Percentiles rank a stretch among this genome's conserved stretches.
These are phyloP conservation scores for Pseudoturritis turrita DNA, from an alignment of 345 rosid genomes.

Conservation along the genomic window DNA sequence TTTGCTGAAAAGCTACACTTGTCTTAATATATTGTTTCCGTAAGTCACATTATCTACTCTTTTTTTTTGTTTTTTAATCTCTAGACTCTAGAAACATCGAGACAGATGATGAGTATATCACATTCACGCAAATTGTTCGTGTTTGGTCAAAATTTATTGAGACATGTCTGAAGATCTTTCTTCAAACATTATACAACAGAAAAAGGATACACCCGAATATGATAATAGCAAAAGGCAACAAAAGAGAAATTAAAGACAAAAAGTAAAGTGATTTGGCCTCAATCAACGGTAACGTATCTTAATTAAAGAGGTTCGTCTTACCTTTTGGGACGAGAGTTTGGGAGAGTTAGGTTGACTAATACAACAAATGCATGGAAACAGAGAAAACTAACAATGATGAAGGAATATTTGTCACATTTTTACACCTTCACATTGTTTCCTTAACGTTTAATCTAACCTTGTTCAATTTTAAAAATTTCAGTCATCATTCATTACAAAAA, in stretches of 20 bases:
- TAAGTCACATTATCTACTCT: constrained; percentile 19
- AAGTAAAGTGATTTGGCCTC: constrained; percentile 31
- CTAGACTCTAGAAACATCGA: neutral
- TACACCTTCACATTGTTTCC: constrained; percentile 16
- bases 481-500: neutral
- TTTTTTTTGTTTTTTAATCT: neutral
- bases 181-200: neutral
- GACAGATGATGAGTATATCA: neutral
- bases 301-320: constrained; percentile 14
- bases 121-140: neutral
- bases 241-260: constrained; percentile 9
- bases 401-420: neutral
- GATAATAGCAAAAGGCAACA: constrained; percentile 21
- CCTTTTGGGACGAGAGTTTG: constrained; percentile 17
- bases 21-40: constrained; percentile 11
- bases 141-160: constrained; percentile 6
- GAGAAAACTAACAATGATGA: neutral
- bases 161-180: constrained; percentile 3
- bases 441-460: constrained; percentile 14
- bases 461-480: neutral
- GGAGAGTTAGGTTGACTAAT: neutral
- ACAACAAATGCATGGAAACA: neutral
- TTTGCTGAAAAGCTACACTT: constrained; percentile 9
- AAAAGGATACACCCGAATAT: constrained; percentile 15
- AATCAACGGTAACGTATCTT: constrained; percentile 36